These are phyloP conservation scores for Penicillium sp. DNA, from an alignment of 2,329 filamentous ascomycete species.

Conservation along the genomic window DNA sequence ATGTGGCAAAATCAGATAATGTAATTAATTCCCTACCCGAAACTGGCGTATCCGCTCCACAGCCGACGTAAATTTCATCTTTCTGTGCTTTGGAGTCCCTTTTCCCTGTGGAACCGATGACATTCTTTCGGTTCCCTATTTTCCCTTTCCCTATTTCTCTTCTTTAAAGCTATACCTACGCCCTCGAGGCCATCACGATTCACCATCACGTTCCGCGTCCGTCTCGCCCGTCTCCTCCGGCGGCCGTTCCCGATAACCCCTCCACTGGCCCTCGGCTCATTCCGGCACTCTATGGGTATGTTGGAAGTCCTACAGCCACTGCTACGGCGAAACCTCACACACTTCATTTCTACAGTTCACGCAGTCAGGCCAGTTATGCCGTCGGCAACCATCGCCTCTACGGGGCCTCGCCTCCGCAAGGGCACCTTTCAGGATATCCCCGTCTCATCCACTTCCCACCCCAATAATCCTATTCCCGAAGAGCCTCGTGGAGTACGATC, in stretches of 20 bases:
- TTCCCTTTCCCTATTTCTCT: not conserved
- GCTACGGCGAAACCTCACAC: not conserved
- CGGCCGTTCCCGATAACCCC: constrained; percentile 5
- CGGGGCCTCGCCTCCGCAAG: constrained; percentile 21
- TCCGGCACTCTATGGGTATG: constrained; percentile 19
- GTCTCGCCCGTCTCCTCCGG: not conserved
- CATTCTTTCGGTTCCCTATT: not conserved
- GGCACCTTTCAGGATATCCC: constrained; percentile 31
- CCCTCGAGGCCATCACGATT: not conserved
- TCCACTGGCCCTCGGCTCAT: constrained; percentile 2
- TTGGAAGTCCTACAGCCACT: not conserved
- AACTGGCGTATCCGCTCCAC: constrained; percentile 6
- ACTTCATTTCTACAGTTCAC: constrained; percentile 27
- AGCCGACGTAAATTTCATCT: constrained; percentile 7
- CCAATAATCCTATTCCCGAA: constrained; percentile 47
- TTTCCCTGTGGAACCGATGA: constrained; percentile 2
- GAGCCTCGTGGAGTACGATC: constrained; percentile 41
- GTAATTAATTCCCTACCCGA: constrained; percentile 1
- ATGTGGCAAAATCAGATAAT: constrained; percentile 22
- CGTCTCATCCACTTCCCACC: constrained; percentile 43
- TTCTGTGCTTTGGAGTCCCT: not conserved
- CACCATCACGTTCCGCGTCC: not conserved
- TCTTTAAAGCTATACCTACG: not conserved
- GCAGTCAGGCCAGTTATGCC: constrained; percentile 27
- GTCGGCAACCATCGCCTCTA: constrained; percentile 24